A percentile compares a stretch with the other conserved stretches of the same genome.
These are phyloP conservation scores for Didymosphaeria variabile DNA, from an alignment of 2,329 filamentous ascomycete species.

Conservation along the genomic window DNA sequence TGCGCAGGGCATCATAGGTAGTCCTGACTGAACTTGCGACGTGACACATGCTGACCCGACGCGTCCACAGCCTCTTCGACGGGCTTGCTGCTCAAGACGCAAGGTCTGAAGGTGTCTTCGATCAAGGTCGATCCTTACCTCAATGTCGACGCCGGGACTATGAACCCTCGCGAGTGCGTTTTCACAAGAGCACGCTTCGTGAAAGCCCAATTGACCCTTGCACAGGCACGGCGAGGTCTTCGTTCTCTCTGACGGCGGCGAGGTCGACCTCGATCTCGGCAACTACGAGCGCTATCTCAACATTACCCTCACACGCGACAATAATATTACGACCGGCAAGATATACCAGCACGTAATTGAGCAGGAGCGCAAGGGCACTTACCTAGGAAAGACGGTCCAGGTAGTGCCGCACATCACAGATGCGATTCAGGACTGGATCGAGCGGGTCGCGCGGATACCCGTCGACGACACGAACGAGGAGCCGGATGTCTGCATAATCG, in stretches of 20 bases:
- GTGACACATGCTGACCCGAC: constrained; percentile 34
- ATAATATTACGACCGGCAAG: constrained; percentile 98
- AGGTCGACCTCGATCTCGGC: constrained; percentile 77
- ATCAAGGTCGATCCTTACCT: constrained; percentile 79
- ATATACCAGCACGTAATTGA: constrained; percentile 91
- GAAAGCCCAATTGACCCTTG: constrained; percentile 23
- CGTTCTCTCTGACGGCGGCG: constrained; percentile 84
- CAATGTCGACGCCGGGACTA: constrained; percentile 78
- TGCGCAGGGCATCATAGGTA: constrained; percentile 72
- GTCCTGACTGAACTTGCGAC: constrained; percentile 18
- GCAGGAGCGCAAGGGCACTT: constrained; percentile 75
- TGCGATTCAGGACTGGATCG: constrained; percentile 91
- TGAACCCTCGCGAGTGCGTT: constrained; percentile 70
- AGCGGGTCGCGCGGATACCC: constrained; percentile 82
- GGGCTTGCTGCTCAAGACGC: constrained; percentile 79
- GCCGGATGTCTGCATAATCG: constrained; percentile 92
- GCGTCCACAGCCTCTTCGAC: constrained; percentile 69
- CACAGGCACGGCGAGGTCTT: constrained; percentile 85
- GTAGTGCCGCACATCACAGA: constrained; percentile 93
- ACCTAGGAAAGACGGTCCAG: constrained; percentile 88
- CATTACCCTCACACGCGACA: constrained; percentile 81
- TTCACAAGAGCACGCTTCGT: constrained; percentile 22
- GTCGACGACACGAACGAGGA: constrained; percentile 84
- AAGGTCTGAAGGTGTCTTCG: constrained; percentile 76
- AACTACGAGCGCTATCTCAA: constrained; percentile 85